Percentiles rank a stretch among this genome's conserved stretches.
Conservation (phyloP, 805 yeast species). For the Candida tammaniensis region DNA sequence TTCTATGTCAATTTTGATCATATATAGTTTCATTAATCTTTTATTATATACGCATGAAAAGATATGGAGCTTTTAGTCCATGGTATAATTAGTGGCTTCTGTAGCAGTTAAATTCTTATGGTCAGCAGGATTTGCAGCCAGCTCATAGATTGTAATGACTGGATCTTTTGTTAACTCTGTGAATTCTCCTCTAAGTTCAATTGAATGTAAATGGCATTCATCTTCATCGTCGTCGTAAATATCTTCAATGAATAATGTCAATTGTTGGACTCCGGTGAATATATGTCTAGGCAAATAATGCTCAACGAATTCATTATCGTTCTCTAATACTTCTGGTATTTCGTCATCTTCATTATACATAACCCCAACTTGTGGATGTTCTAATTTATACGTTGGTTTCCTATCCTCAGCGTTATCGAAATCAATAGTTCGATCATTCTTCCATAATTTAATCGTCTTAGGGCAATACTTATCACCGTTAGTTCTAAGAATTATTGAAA, state of each 20-base stretch:
- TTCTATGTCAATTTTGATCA: too few species aligned
- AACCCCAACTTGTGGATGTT: slow-evolving; percentile 65
- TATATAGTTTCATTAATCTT: too few species aligned
- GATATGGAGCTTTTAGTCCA: too few species aligned
- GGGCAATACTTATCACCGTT: slow-evolving; percentile 68
- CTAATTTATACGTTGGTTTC: slow-evolving; percentile 49
- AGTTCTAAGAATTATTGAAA: slow-evolving; percentile 68
- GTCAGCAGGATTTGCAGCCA: slow-evolving; percentile 91
- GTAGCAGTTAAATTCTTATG: slow-evolving; percentile 46
- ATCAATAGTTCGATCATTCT: slow-evolving; percentile 68
- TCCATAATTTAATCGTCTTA: slow-evolving; percentile 62
- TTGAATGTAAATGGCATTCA: slow-evolving; percentile 54
- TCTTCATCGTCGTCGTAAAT: slow-evolving; percentile 52
- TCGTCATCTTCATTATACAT: slow-evolving; percentile 38
- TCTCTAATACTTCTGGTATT: slow-evolving; percentile 28
- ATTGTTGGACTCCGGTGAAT: slow-evolving; percentile 65
- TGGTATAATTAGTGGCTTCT: slow-evolving; percentile 6
- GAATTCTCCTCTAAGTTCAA: slow-evolving; percentile 78
- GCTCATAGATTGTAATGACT: slow-evolving; percentile 74
- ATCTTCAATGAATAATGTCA: slow-evolving; percentile 66
- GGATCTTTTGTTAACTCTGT: slow-evolving; percentile 62
- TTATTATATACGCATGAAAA: too few species aligned
- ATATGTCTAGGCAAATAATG: slow-evolving; percentile 73
- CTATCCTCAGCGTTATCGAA: slow-evolving; percentile 57
- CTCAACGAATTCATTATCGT: slow-evolving; percentile 64